phyloP scores from a whole-genome alignment of 2,329 filamentous ascomycete species.

The Lasiodiplodia citricola region DNA sequence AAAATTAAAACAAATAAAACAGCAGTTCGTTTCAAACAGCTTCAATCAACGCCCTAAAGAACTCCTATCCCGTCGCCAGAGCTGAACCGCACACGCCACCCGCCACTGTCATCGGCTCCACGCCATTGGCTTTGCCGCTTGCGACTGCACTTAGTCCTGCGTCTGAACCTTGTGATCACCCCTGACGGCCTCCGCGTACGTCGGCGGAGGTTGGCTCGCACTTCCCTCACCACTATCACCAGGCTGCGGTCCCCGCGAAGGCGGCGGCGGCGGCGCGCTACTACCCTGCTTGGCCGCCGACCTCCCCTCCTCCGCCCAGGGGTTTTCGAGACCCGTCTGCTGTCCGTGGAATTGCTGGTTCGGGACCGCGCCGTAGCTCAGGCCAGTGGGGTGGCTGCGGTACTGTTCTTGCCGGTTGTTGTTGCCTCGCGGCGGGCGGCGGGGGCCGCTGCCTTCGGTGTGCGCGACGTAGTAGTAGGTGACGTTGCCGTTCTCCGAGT shows the following conservation, averaged over 20 bases:
- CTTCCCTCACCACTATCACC: conserved; percentile 29
- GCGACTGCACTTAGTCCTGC: not conserved
- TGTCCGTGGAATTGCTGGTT: conserved; percentile 51
- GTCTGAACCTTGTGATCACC: conserved; percentile 88
- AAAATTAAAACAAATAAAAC: not conserved
- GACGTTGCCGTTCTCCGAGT: conserved; percentile 62
- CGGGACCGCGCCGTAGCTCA: conserved; percentile 27
- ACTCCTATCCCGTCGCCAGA: not conserved
- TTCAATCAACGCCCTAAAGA: conserved; percentile 2
- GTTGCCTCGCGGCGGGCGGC: not conserved
- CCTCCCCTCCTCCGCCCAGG: conserved; percentile 22
- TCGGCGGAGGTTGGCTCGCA: conserved; percentile 68
- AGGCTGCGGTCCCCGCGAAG: not conserved
- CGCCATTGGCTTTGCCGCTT: not conserved
- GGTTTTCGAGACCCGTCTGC: conserved; percentile 32
- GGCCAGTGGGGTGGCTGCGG: conserved; percentile 26
- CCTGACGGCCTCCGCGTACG: conserved; percentile 86
- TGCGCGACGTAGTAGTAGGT: conserved; percentile 74
- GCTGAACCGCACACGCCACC: not conserved
- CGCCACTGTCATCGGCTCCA: not conserved
- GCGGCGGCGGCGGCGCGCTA: not conserved
- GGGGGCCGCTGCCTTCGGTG: conserved; percentile 32
- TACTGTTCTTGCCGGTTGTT: conserved; percentile 17
- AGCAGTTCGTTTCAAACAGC: not conserved
- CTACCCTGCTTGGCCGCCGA: not conserved